phyloP scores from a whole-genome alignment of 1,284 basidiomycete genomes.

The Malassezia yamatoensis region DNA sequence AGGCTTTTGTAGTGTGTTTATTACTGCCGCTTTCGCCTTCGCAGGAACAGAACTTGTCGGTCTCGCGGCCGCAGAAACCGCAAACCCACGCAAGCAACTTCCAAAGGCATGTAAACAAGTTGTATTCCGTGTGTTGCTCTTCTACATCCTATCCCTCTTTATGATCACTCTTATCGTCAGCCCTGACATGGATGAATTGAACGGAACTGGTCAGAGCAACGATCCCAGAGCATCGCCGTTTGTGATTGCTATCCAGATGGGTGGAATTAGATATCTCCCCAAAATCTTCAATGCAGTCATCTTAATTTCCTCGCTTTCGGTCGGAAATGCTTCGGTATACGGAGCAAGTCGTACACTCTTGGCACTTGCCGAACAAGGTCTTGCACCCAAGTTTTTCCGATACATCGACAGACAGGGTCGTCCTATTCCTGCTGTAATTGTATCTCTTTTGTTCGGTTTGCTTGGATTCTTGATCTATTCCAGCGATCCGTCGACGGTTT shows the following conservation, averaged over 20 bases:
- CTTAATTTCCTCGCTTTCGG: conserved; percentile 49
- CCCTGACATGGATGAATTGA: conserved; percentile 24
- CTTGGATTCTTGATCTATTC: conserved; percentile 41
- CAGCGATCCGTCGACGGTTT: conserved; percentile 43
- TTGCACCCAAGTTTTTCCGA: conserved; percentile 49
- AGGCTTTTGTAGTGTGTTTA: conserved; percentile 30
- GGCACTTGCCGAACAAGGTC: conserved; percentile 46
- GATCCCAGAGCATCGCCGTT: conserved; percentile 52
- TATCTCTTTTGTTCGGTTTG: conserved; percentile 34
- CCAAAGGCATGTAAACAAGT: conserved; percentile 51
- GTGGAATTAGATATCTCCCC: conserved; percentile 50
- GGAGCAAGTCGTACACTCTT: conserved; percentile 48
- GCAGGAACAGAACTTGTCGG: conserved; percentile 54
- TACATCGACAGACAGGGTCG: conserved; percentile 53
- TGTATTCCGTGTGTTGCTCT: conserved; percentile 50
- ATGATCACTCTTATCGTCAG: conserved; percentile 55
- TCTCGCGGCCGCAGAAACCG: conserved; percentile 57
- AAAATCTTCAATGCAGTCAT: conserved; percentile 53
- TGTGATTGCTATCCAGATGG: conserved; percentile 51
- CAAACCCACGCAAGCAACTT: conserved; percentile 50
- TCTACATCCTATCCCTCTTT: conserved; percentile 53
- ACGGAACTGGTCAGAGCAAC: conserved; percentile 23
- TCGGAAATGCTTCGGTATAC: conserved; percentile 49
- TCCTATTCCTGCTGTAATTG: conserved; percentile 50
- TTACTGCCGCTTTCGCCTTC: conserved; percentile 29